Evolutionary conservation across 2,329 filamentous ascomycete genomes (phyloP).

Genomic region (Penicillium nordicum): DNA sequence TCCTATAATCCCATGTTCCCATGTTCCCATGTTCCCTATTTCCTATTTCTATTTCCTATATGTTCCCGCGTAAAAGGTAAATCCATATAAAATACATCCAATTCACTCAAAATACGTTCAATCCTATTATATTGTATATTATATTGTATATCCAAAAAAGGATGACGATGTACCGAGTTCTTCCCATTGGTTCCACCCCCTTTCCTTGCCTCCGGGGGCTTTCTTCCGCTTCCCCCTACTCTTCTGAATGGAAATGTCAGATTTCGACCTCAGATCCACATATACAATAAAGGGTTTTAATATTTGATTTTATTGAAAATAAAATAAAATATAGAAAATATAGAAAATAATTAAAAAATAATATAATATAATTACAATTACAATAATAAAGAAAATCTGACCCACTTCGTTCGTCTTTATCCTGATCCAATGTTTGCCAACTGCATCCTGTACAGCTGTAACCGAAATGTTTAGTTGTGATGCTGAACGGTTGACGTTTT

Average conservation of each 20-base stretch:
- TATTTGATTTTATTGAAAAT: not conserved
- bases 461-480: slow-evolving; percentile 30
- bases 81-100: not conserved
- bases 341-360: slow-evolving; percentile 5
- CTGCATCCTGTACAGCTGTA: slow-evolving; percentile 38
- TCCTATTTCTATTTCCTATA: too few species aligned
- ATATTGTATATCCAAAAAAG: not conserved
- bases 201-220: slow-evolving; percentile 19
- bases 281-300: slow-evolving; percentile 13
- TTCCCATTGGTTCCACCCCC: slow-evolving; percentile 18
- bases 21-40: too few species aligned
- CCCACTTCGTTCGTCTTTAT: slow-evolving; percentile 29
- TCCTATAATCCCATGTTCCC: too few species aligned
- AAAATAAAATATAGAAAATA: not conserved
- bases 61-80: not conserved
- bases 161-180: slow-evolving; percentile 16
- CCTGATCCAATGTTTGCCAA: slow-evolving; percentile 35
- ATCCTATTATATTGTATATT: not conserved
- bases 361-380: not conserved
- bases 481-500: slow-evolving; percentile 33
- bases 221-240: slow-evolving; percentile 18
- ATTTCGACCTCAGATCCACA: slow-evolving; percentile 6
- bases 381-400: slow-evolving; percentile 13
- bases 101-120: not conserved
- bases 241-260: slow-evolving; percentile 10